phyloP scores from a whole-genome alignment of 495 filamentous ascomycete genomes.

The Penicillium pulvis region DNA sequence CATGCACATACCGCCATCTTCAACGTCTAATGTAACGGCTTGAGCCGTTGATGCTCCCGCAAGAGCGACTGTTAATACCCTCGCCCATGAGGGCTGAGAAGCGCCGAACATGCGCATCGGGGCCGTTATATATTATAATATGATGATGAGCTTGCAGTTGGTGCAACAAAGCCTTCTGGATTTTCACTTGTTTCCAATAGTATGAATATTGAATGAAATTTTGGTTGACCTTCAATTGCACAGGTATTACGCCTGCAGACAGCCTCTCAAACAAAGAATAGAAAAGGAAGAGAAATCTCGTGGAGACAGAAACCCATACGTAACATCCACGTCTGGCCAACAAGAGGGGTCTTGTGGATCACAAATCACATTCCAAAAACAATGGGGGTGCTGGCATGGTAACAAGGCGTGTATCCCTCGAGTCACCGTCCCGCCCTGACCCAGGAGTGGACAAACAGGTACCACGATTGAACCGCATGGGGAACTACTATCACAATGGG shows the following conservation, averaged over 20 bases:
- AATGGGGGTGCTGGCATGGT: constrained; percentile 29
- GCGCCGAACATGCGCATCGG: constrained; percentile 18
- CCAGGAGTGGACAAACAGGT: neutral
- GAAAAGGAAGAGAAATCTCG: neutral
- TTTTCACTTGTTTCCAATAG: neutral
- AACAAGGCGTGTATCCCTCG: constrained; percentile 27
- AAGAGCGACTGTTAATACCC: constrained; percentile 20
- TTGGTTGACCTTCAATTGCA: neutral
- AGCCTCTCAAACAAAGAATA: neutral
- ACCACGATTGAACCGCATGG: neutral
- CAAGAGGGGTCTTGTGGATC: constrained; percentile 18
- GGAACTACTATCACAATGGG: neutral
- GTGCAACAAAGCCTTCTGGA: neutral
- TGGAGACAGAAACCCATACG: constrained; percentile 4
- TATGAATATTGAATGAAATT: neutral
- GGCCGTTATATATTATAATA: neutral
- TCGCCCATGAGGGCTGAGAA: constrained; percentile 23
- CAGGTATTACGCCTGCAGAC: neutral
- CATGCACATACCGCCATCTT: constrained; percentile 21
- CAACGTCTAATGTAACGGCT: constrained; percentile 29
- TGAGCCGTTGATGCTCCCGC: constrained; percentile 19
- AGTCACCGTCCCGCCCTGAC: constrained; percentile 5
- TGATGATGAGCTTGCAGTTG: neutral
- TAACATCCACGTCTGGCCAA: neutral
- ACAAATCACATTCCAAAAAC: constrained; percentile 25